Conservation (phyloP, 805 yeast genomes). For the Maudiozyma saulgeensis region DNA sequence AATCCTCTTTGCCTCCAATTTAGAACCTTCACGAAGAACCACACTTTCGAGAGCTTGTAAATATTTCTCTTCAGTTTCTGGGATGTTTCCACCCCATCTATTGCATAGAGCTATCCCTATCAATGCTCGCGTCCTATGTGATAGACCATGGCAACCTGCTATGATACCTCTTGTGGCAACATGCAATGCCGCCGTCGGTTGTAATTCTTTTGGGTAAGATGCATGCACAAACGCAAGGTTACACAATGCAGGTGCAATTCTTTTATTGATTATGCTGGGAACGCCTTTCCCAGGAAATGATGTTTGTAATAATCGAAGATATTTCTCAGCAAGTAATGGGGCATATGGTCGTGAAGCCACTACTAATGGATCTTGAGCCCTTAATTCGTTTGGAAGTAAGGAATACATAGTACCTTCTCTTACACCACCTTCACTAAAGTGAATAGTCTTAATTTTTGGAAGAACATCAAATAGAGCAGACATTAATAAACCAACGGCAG, state of each 20-base stretch:
- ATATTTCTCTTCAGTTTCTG: slow-evolving; percentile 42
- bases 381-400: slow-evolving; percentile 45
- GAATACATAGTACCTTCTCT: slow-evolving; percentile 68
- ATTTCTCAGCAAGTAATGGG: slow-evolving; percentile 50
- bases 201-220: slow-evolving; percentile 67
- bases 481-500: slow-evolving; percentile 56
- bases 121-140: slow-evolving; percentile 61
- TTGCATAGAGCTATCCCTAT: slow-evolving; percentile 68
- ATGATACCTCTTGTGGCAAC: slow-evolving; percentile 67
- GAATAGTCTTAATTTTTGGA: slow-evolving; percentile 51
- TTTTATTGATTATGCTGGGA: slow-evolving; percentile 46
- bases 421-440: slow-evolving; percentile 70
- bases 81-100: slow-evolving; percentile 75
- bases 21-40: slow-evolving; percentile 38
- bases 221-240: slow-evolving; percentile 70
- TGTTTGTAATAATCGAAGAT: slow-evolving; percentile 42
- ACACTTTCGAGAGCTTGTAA: slow-evolving; percentile 39
- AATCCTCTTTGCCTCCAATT: slow-evolving; percentile 36
- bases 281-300: slow-evolving; percentile 50
- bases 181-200: slow-evolving; percentile 63
- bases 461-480: slow-evolving; percentile 54
- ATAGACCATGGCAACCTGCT: slow-evolving; percentile 66
- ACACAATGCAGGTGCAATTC: slow-evolving; percentile 63
- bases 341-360: slow-evolving; percentile 68
- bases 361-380: slow-evolving; percentile 58